Conservation (phyloP, 2,329 filamentous ascomycete species). For the Boeremia lycopersici region DNA sequence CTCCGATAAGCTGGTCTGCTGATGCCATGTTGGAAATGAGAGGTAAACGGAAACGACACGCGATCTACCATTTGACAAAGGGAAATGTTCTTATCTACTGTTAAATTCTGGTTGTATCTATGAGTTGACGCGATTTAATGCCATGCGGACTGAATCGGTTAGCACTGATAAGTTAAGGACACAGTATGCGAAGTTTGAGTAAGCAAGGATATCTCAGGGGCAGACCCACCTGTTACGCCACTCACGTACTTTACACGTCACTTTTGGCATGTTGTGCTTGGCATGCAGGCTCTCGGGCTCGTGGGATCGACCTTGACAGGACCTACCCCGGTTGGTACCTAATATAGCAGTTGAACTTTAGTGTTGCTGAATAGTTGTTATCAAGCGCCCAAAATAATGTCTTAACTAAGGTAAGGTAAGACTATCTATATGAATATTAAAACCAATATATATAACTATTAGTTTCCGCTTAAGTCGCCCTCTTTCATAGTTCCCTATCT, state of each 20-base stretch:
- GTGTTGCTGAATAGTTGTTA: conserved; percentile 9
- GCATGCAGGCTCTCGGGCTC: conserved; percentile 7
- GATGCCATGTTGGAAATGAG: conserved; percentile 14
- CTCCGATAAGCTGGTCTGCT: conserved; percentile 16
- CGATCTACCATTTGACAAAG: conserved; percentile 10
- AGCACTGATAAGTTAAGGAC: conserved; percentile 2
- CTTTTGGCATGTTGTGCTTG: conserved; percentile 11
- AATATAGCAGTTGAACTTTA: conserved; percentile 10
- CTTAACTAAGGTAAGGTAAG: conserved; percentile 1
- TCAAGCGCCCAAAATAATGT: conserved; percentile 4
- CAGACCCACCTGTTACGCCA: conserved; percentile 6
- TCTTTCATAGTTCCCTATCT: conserved; percentile 6
- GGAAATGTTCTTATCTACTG: conserved; percentile 10
- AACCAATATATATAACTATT: conserved; percentile 8
- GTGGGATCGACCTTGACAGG: conserved; percentile 8
- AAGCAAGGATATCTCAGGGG: conserved; percentile 13
- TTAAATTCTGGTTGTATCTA: conserved; percentile 3
- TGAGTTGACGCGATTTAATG: too few species aligned
- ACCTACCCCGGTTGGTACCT: conserved; percentile 4
- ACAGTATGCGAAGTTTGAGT: conserved; percentile 7
- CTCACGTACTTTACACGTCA: conserved; percentile 10
- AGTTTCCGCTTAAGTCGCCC: conserved; percentile 5
- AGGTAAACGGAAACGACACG: conserved; percentile 5
- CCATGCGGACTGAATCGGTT: conserved; percentile 3
- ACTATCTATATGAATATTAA: conserved; percentile 4